phyloP scores from a whole-genome alignment of 306 rosid genomes.

The Fragaria nilgerrensis region DNA sequence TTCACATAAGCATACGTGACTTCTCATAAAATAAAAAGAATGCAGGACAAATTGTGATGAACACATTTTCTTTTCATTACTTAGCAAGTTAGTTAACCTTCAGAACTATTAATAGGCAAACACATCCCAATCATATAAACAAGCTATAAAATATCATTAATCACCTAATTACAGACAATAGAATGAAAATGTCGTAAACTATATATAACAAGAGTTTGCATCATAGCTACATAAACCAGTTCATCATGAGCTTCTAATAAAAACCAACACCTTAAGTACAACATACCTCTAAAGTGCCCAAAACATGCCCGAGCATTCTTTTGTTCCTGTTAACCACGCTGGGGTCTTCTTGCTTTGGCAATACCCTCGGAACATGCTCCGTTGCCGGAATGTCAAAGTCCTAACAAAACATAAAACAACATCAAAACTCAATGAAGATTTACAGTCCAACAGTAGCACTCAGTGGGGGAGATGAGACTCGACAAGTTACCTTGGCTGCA shows the following conservation, averaged over 20 bases:
- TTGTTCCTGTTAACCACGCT: constrained; percentile 85
- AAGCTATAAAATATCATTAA: neutral
- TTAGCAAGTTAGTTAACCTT: too few relatives aligned
- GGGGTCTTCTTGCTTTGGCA: constrained; percentile 93
- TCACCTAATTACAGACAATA: neutral
- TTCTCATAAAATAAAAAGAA: neutral
- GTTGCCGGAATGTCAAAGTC: constrained; percentile 58
- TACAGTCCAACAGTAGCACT: constrained; percentile 10
- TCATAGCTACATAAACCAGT: neutral
- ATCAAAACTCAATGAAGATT: constrained; percentile 11
- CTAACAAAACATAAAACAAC: constrained; percentile 31
- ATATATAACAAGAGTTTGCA: neutral
- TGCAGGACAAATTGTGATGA: neutral
- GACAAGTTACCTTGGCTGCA: constrained; percentile 40
- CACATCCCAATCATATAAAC: neutral
- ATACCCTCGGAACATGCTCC: constrained; percentile 72
- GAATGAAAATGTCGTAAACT: neutral
- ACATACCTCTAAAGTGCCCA: constrained; percentile 91
- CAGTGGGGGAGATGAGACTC: constrained; percentile 2
- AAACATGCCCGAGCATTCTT: constrained; percentile 95
- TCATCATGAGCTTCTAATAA: neutral
- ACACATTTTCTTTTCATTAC: neutral
- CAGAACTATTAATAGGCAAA: neutral
- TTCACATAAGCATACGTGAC: constrained; percentile 22
- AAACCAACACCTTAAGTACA: constrained; percentile 7